These are phyloP conservation scores for Gossypium trilobum DNA, from an alignment of 441 rosid species.

Conservation along the genomic window DNA sequence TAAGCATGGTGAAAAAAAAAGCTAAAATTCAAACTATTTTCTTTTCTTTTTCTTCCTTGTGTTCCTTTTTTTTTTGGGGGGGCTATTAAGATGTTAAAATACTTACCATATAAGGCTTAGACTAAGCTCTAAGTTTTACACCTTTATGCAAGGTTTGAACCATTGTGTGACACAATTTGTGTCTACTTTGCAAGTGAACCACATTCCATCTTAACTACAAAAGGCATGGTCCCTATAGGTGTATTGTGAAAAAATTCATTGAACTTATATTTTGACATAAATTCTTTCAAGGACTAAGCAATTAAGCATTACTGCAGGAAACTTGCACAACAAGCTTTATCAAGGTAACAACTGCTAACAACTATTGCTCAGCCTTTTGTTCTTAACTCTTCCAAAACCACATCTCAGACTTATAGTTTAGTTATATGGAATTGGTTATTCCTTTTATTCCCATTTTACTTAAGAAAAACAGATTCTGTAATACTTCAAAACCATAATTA, in stretches of 20 bases:
- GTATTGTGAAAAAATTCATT: background rate
- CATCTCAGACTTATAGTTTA: background rate
- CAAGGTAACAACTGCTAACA: background rate
- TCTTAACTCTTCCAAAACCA: background rate
- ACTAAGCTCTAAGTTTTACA: background rate
- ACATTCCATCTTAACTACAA: background rate
- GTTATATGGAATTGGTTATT: background rate
- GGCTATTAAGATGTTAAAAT: background rate
- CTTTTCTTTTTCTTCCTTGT: background rate
- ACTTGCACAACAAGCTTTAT: background rate
- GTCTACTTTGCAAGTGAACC: background rate
- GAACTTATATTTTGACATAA: background rate
- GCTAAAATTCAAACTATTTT: background rate
- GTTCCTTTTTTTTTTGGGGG: background rate
- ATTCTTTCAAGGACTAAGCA: background rate
- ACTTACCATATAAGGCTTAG: background rate
- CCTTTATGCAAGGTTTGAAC: background rate
- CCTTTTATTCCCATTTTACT: background rate
- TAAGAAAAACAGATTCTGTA: background rate
- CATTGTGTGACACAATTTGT: background rate
- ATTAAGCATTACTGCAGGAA: background rate
- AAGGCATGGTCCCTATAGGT: background rate
- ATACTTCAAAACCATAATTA: background rate
- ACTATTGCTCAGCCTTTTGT: background rate
- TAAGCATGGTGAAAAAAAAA: background rate